Evolutionary conservation across 148 eudicot genomes (phyloP).

Genomic region (Chenopodium suecicum): DNA sequence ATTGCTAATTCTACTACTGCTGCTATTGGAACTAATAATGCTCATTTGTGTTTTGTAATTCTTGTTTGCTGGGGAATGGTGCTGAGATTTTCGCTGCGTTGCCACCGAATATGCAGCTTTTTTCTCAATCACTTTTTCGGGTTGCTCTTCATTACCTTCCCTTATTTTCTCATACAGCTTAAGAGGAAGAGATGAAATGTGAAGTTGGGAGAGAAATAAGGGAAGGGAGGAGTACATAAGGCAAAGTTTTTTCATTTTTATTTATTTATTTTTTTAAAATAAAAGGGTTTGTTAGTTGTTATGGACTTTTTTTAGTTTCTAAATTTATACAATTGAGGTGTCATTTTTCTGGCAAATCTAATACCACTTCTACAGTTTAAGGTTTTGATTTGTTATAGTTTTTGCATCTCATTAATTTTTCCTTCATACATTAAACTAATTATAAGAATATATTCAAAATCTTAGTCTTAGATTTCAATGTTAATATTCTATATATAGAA

Average conservation of each 20-base stretch:
- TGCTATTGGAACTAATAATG: constrained; percentile 2
- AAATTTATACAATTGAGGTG: constrained; percentile 19
- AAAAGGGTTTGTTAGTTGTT: constrained; percentile 18
- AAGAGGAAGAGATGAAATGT: constrained; percentile 13
- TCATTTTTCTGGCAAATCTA: background rate
- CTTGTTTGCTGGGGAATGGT: constrained; percentile 27
- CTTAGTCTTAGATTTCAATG: background rate
- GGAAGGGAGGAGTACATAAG: constrained; percentile 9
- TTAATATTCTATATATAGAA: background rate
- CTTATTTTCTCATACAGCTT: constrained; percentile 39
- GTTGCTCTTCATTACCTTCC: constrained; percentile 32
- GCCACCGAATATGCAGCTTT: constrained; percentile 51
- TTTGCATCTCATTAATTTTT: background rate
- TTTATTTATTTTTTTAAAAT: background rate
- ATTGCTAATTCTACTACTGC: constrained; percentile 28
- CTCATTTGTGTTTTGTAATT: constrained; percentile 10
- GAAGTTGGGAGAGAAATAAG: constrained; percentile 42
- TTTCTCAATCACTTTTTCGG: constrained; percentile 29
- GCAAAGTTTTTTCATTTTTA: background rate
- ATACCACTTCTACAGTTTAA: background rate
- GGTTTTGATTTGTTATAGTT: background rate
- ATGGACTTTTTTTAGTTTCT: constrained; percentile 15
- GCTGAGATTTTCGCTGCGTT: constrained; percentile 60
- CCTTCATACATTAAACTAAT: background rate
- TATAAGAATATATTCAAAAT: no score